Evolutionary conservation across 1,139 yeast species (phyloP), one percentile per base, ranked within the genome.

Genomic region (Tardiomyces depauwii): DNA sequence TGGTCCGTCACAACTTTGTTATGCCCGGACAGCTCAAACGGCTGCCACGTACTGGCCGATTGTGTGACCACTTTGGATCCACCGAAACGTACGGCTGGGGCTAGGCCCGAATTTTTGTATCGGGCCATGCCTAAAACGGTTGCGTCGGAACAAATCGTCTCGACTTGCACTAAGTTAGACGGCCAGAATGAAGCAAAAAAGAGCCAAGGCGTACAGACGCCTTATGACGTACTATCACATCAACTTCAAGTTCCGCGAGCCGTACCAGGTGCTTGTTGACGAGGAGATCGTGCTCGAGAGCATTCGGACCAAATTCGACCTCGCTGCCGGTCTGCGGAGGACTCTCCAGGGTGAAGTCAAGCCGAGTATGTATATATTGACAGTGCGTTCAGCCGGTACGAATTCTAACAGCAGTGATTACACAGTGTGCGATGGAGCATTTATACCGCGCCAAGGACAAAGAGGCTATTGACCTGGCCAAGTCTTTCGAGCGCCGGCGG

Each of bases 391-490:
- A n/a, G n/a, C n/a, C 10, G 36, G 36, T 13, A 4, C 10, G 16
- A 12, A 30, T 13, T 30, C 36, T 30, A 30, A 30, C 36, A 30
- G 5, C 36, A 53, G 78, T 91, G 94, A 84, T 93, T 45, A 87
- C 98, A 1, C 98, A 91, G 65, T 93, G 98, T 60, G 85, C 95
- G 57, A 86, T 93, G 73, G 87, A 87, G 61, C 82, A 85, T 23
- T 68, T 91, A 36, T 93, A 91, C 62, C 73, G 74, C 44, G 72
- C 83, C 11, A 76, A 78, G 25, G 77, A 86, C 57, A 87, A 84
- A 57, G 68, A 65, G 2, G 94, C 94, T 2, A 86, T 91, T 46
- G 82, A 75, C 32, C 59, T 82, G 38, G 97, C 94, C 10, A 91
- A 88, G 63, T 61, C 70, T 18, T 85, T 82, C 55, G 98, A 91